phyloP scores from a whole-genome alignment of 1,284 basidiomycete species.

The Omphalotus olearius region DNA sequence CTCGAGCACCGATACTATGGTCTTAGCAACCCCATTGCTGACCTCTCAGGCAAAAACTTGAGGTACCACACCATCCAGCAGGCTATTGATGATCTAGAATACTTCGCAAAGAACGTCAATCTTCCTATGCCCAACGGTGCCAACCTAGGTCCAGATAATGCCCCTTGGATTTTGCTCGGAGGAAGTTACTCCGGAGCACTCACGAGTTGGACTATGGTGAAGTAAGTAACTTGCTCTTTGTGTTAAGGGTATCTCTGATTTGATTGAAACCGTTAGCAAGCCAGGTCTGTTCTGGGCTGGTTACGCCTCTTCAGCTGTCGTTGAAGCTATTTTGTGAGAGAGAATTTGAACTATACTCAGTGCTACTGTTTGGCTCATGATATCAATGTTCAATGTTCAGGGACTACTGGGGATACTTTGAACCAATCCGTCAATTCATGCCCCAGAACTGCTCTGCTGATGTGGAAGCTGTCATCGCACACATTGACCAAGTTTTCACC shows the following conservation, averaged over 20 bases:
- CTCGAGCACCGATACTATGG: slow-evolving; percentile 48
- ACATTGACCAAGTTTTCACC: slow-evolving; percentile 56
- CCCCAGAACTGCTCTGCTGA: slow-evolving; percentile 71
- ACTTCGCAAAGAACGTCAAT: slow-evolving; percentile 63
- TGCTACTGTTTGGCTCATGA: slow-evolving; percentile 15
- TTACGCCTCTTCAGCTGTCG: slow-evolving; percentile 69
- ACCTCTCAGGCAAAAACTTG: slow-evolving; percentile 58
- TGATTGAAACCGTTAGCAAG: slow-evolving; percentile 37
- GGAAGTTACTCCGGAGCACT: slow-evolving; percentile 69
- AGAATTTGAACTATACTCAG: slow-evolving; percentile 23
- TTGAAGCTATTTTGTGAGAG: slow-evolving; percentile 57
- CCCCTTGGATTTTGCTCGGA: slow-evolving; percentile 63
- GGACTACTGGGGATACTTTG: slow-evolving; percentile 69
- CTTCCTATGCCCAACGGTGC: slow-evolving; percentile 66
- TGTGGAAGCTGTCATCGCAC: slow-evolving; percentile 57
- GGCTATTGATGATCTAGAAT: slow-evolving; percentile 66
- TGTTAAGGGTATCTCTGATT: slow-evolving; percentile 17
- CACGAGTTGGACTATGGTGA: slow-evolving; percentile 68
- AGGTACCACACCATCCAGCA: slow-evolving; percentile 64
- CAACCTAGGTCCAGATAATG: slow-evolving; percentile 47
- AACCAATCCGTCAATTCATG: slow-evolving; percentile 65
- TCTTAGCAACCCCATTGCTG: slow-evolving; percentile 48
- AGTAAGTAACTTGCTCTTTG: slow-evolving; percentile 41
- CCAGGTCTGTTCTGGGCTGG: slow-evolving; percentile 64
- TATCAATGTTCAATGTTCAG: slow-evolving; percentile 30